These are phyloP conservation scores for Fusarium sp. DNA, from an alignment of 2,329 filamentous ascomycete species.

Conservation along the genomic window DNA sequence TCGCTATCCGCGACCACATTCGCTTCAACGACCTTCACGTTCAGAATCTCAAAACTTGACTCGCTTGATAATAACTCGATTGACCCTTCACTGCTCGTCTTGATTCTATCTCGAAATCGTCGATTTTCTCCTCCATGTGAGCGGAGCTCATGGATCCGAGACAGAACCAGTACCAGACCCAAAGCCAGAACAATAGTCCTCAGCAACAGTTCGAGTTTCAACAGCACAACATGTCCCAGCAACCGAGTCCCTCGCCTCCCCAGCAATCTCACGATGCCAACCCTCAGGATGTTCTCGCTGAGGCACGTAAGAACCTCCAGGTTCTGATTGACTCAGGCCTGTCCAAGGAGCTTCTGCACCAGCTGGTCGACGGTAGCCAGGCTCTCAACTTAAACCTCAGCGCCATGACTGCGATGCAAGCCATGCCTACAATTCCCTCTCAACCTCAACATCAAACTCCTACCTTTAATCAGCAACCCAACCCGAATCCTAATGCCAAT, in stretches of 20 bases:
- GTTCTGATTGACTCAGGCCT: constrained; percentile 63
- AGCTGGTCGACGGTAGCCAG: constrained; percentile 59
- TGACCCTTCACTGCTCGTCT: constrained; percentile 17
- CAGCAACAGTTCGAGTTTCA: constrained; percentile 45
- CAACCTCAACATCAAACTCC: constrained; percentile 44
- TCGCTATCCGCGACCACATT: constrained; percentile 37
- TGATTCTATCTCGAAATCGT: constrained; percentile 35
- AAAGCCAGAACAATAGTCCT: constrained; percentile 48
- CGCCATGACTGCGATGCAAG: constrained; percentile 36
- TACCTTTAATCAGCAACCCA: constrained; percentile 32
- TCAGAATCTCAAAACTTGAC: constrained; percentile 1
- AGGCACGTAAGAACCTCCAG: constrained; percentile 63
- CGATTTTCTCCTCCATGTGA: constrained; percentile 51
- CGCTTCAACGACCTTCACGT: constrained; percentile 34
- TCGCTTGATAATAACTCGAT: neutral
- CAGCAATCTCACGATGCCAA: constrained; percentile 54
- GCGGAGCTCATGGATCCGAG: constrained; percentile 54
- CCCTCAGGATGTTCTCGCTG: constrained; percentile 61
- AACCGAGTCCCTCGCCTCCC: constrained; percentile 44
- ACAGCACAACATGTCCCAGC: constrained; percentile 47
- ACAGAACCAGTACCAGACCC: constrained; percentile 33
- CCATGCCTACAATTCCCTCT: constrained; percentile 31
- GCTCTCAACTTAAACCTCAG: constrained; percentile 50
- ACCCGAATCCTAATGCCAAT: constrained; percentile 42
- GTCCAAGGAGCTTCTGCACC: constrained; percentile 60